These are phyloP conservation scores for Filobasidium uniguttulatum DNA, from an alignment of 1,284 basidiomycete species.

Conservation along the genomic window DNA sequence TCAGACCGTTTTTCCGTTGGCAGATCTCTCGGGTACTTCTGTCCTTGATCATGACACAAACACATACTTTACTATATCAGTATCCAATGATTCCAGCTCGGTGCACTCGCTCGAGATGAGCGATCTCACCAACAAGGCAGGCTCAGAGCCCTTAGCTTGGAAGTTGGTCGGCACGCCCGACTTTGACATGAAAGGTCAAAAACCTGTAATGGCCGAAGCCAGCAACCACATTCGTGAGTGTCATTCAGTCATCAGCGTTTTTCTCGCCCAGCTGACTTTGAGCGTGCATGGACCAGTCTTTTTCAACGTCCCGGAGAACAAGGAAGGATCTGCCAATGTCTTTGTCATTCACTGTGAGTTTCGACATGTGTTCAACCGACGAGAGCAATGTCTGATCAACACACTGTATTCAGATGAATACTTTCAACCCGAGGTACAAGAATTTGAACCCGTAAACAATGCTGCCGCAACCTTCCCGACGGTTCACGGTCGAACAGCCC, in stretches of 20 bases:
- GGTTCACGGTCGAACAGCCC: conserved; percentile 56
- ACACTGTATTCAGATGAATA: conserved; percentile 46
- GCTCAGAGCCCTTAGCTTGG: conserved; percentile 49
- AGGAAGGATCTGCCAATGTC: conserved; percentile 55
- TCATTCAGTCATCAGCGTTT: neutral
- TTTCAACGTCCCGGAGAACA: conserved; percentile 52
- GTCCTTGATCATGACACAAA: conserved; percentile 84
- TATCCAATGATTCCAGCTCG: conserved; percentile 17
- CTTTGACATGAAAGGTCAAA: conserved; percentile 38
- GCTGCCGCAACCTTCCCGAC: conserved; percentile 53
- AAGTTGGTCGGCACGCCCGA: conserved; percentile 44
- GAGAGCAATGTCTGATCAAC: neutral
- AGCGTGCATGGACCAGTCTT: conserved; percentile 45
- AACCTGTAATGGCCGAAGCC: conserved; percentile 28
- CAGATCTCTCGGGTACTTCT: conserved; percentile 34
- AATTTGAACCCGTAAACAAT: conserved; percentile 42
- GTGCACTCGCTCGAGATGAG: conserved; percentile 54
- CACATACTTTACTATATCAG: conserved; percentile 45
- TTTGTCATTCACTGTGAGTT: conserved; percentile 76
- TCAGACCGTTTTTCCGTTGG: neutral
- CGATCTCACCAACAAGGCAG: conserved; percentile 45
- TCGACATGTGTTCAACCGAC: neutral
- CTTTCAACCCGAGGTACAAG: conserved; percentile 62
- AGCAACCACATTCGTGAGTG: conserved; percentile 34
- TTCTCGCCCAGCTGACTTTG: neutral